phyloP scores from a whole-genome alignment of 495 filamentous ascomycete genomes.

The Darksidea phi region DNA sequence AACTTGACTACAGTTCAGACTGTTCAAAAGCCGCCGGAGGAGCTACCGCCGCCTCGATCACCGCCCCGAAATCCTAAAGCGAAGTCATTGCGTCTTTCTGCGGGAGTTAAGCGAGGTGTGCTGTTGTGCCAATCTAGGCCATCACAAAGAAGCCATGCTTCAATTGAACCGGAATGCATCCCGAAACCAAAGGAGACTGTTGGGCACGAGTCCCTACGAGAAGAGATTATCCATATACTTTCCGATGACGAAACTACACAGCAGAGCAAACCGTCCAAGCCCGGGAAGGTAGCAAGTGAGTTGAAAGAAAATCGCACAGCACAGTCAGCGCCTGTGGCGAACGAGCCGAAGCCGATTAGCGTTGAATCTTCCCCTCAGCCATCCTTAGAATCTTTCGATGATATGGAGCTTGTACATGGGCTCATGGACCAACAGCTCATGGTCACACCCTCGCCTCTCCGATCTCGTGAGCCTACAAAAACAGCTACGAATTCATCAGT shows the following conservation, averaged over 20 bases:
- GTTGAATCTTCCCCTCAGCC: slow-evolving; percentile 3
- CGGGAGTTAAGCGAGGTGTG: slow-evolving; percentile 12
- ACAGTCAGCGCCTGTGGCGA: background rate
- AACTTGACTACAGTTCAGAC: too few species aligned
- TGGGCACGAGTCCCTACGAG: background rate
- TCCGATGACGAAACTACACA: slow-evolving; percentile 12
- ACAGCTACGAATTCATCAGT: background rate
- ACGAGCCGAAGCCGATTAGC: background rate
- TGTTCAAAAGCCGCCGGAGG: background rate
- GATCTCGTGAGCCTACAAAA: background rate
- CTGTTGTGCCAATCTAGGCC: slow-evolving; percentile 25
- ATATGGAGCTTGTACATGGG: slow-evolving; percentile 25
- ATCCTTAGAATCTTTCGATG: slow-evolving; percentile 21
- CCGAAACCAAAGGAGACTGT: slow-evolving; percentile 10
- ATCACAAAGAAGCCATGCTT: background rate
- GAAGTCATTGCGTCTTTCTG: slow-evolving; percentile 30
- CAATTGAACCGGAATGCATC: background rate
- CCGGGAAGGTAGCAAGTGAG: background rate
- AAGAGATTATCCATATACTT: slow-evolving; percentile 1
- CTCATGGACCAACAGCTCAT: slow-evolving; percentile 30
- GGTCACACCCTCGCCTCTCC: background rate
- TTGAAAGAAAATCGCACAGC: slow-evolving; percentile 7
- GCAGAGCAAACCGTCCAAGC: background rate
- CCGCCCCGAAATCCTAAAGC: slow-evolving; percentile 24
- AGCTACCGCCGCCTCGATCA: background rate